These are phyloP conservation scores for Onygena corvina DNA, from an alignment of 2,329 filamentous ascomycete species.

Conservation along the genomic window DNA sequence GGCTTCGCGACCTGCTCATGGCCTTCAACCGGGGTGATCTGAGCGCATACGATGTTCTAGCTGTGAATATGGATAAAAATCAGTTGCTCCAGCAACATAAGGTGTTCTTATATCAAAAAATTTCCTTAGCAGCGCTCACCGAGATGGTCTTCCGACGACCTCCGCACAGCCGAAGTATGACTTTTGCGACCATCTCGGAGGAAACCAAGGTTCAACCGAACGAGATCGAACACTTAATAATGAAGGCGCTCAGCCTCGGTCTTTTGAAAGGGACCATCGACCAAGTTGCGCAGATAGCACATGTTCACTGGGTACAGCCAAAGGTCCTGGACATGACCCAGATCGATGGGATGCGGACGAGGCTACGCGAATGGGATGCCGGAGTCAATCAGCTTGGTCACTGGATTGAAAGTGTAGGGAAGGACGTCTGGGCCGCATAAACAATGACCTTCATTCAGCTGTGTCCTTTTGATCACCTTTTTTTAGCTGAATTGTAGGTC, in stretches of 20 bases:
- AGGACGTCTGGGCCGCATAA: constrained; percentile 89
- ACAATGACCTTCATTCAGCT: not conserved
- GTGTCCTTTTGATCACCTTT: not conserved
- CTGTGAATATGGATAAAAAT: constrained; percentile 69
- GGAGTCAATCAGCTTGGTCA: constrained; percentile 93
- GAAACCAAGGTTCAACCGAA: constrained; percentile 86
- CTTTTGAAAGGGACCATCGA: constrained; percentile 86
- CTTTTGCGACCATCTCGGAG: constrained; percentile 72
- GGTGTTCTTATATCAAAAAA: constrained; percentile 87
- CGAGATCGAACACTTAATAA: constrained; percentile 95
- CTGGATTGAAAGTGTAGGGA: constrained; percentile 88
- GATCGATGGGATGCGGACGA: constrained; percentile 79
- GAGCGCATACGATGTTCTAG: constrained; percentile 69
- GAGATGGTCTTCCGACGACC: constrained; percentile 93
- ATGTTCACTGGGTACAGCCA: constrained; percentile 97
- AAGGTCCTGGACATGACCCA: constrained; percentile 94
- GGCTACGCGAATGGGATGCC: constrained; percentile 86
- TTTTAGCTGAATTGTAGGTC: not conserved
- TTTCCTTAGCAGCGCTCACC: constrained; percentile 88
- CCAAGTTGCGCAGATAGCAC: constrained; percentile 84
- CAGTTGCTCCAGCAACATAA: constrained; percentile 66
- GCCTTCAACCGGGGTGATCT: constrained; percentile 96
- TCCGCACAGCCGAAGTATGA: constrained; percentile 89
- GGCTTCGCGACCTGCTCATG: constrained; percentile 91
- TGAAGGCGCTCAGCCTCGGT: constrained; percentile 95